Evolutionary conservation across 345 rosid species (phyloP).

Genomic region (Salix brachista): DNA sequence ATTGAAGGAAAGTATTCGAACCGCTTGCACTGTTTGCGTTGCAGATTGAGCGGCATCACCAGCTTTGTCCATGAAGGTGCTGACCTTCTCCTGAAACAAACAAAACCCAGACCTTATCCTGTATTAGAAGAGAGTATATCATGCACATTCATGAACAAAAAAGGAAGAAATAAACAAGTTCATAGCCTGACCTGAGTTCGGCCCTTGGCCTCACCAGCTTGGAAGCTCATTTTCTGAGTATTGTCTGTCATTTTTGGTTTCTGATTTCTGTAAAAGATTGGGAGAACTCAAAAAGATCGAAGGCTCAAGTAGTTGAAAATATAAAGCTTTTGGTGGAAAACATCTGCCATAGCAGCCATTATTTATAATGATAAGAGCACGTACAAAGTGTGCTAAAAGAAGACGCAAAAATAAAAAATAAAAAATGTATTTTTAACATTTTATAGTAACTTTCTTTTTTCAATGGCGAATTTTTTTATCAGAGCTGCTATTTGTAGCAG

Average conservation of each 20-base stretch:
- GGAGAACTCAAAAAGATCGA: background rate
- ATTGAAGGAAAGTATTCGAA: background rate
- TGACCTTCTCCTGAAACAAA: conserved; percentile 52
- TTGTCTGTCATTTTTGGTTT: conserved; percentile 12
- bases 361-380: conserved; percentile 4
- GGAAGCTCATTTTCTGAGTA: conserved; percentile 34
- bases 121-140: background rate
- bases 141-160: background rate
- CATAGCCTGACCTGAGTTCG: conserved; percentile 37
- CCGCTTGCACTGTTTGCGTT: conserved; percentile 57
- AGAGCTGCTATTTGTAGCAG: no score
- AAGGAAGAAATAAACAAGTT: background rate
- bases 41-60: conserved; percentile 58
- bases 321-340: background rate
- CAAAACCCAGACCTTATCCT: background rate
- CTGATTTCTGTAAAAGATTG: background rate
- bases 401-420: no score
- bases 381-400: no score
- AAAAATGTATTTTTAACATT: no score
- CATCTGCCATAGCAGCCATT: background rate
- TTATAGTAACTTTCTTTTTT: no score
- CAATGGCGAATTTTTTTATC: no score
- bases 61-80: conserved; percentile 52
- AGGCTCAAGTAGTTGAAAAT: background rate
- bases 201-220: conserved; percentile 56